Percentiles rank a stretch among this genome's conserved stretches.
Evolutionary conservation across 441 rosid species (phyloP).

Genomic region (Hura crepitans): DNA sequence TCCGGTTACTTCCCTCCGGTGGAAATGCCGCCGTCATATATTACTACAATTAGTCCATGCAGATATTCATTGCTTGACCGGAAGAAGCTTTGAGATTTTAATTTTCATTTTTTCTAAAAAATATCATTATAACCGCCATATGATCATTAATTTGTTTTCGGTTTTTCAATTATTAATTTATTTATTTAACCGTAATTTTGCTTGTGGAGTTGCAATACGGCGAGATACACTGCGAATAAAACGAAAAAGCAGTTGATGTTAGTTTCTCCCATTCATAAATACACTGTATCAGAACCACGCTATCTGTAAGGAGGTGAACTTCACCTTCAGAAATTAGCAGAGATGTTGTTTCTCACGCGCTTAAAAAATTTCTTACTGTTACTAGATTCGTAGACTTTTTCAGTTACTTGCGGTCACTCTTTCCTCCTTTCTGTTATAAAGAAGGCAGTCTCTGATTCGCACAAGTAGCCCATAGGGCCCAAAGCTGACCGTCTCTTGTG

Average conservation of each 20-base stretch:
- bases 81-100: neutral
- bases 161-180: too few species aligned
- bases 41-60: neutral
- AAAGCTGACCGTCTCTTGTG: conserved; percentile 12
- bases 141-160: neutral
- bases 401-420: conserved; percentile 13
- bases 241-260: conserved; percentile 31
- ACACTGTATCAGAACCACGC: neutral
- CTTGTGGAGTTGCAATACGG: neutral
- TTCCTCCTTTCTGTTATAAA: neutral
- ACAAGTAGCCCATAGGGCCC: conserved; percentile 23
- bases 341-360: conserved; percentile 16
- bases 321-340: neutral
- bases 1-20: neutral
- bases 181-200: neutral
- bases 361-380: neutral
- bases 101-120: neutral
- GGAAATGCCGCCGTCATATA: neutral
- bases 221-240: conserved; percentile 19
- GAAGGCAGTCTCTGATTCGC: neutral
- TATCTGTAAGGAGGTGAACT: neutral
- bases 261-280: conserved; percentile 10
- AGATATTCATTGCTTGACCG: neutral
- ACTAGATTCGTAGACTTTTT: neutral
- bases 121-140: neutral